Evolutionary conservation across 106 monocot genomes (phyloP).

Genomic region (Acorus gramineus): DNA sequence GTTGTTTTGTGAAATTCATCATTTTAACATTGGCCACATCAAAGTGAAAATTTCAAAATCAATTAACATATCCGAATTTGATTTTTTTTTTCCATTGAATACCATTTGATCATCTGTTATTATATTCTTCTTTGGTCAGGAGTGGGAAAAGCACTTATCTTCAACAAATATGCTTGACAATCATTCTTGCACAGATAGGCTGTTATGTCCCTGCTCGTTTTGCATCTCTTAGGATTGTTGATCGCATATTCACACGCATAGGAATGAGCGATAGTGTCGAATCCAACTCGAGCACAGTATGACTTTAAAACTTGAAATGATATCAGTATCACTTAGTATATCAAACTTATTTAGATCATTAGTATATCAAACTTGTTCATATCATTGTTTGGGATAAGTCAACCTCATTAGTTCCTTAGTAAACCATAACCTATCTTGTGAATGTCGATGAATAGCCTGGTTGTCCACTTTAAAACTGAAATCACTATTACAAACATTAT

Average conservation of each 20-base stretch:
- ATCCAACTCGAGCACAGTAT: slow-evolving; percentile 91
- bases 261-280: slow-evolving; percentile 80
- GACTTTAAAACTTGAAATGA: background rate
- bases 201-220: slow-evolving; percentile 95
- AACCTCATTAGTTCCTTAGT: too few relatives aligned
- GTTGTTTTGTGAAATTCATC: background rate
- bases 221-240: slow-evolving; percentile 81
- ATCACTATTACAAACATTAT: too few relatives aligned
- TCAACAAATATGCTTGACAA: slow-evolving; percentile 81
- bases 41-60: too few relatives aligned
- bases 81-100: background rate
- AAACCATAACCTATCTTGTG: too few relatives aligned
- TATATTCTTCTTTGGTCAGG: slow-evolving; percentile 38
- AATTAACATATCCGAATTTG: too few relatives aligned
- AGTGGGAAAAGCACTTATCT: slow-evolving; percentile 99
- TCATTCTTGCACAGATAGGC: slow-evolving; percentile 94
- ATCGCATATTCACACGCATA: slow-evolving; percentile 94
- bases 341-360: too few relatives aligned
- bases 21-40: background rate
- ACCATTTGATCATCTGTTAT: background rate
- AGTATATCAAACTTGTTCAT: background rate
- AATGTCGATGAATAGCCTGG: too few relatives aligned
- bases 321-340: background rate
- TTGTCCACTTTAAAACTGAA: too few relatives aligned
- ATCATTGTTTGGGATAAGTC: too few relatives aligned